Evolutionary conservation across 768 basidiomycete species (phyloP), one percentile per base, ranked within the genome.

Genomic region (Lentinula raphanica): DNA sequence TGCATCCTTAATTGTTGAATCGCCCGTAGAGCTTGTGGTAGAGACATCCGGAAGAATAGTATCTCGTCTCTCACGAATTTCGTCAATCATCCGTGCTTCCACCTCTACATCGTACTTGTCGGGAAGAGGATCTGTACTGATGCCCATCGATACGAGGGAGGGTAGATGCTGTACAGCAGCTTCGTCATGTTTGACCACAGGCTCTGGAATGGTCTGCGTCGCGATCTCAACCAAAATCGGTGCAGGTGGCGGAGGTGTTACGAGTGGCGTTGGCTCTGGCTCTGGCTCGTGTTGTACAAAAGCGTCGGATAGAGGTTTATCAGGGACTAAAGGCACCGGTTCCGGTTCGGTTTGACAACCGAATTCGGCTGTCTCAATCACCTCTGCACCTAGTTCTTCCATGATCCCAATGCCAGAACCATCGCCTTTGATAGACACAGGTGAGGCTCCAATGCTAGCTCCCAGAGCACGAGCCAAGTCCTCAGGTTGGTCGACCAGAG

Each of bases 401-500:
- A 56, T 56, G 7, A 53, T 74, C 71, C 28, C 65, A 63, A 39
- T 59, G 50, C 21, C 73, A 67, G 38, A 71, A 71, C 61, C 72
- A 39, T 76, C 70, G 36, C 72, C 68, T 19, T 77, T 65, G 54
- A 68, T 62, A 32, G 73, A 71, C 23, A 78, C 59, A 1, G 78
- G 76, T 5, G 79, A 76, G 60, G 75, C 74, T 36, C 76, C 77
- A 58, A 79, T 27, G 49, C 13, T 50, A 9, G 35, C 69, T 44
- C 80, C 74, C 49, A 92, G 72, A 65, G 88, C 89, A 39, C 82
- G 78, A 25, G 88, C 84, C 36, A 91, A 78, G 7, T 87, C 83
- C 64, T 87, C 88, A 0, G 90, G 88, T 17, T 84, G 81, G 39
- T 83, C 87, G 8, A 91, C 81, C 29, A 92, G 72, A 0, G 87